Evolutionary conservation across 148 eudicot genomes (phyloP), one percentile per base, ranked within the genome.

Genomic region (Rhododendron henanense): DNA sequence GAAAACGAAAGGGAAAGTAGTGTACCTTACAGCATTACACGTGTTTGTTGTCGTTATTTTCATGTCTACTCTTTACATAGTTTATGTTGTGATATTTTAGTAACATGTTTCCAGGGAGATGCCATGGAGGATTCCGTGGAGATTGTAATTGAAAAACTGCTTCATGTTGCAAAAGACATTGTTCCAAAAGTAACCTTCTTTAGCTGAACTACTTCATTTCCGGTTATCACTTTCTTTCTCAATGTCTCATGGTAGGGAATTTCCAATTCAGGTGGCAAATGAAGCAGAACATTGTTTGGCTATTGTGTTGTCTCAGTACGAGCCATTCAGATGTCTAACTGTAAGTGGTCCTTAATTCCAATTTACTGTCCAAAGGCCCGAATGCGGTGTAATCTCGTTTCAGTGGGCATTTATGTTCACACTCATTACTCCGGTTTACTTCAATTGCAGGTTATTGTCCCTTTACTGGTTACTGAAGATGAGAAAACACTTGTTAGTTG

Each of bases 91-190:
- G 76, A 78, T n/a, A 39, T 74, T 69, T 48, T 73, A 69, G 23
- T 78, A 47, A 61, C 23, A 19, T 83, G 33, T 82, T 81, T 87
- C 79, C 95, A 97, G 99, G 94, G 90, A 89, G 93, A 90, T 84
- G 85, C 92, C 59, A 94, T 97, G 94, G 99, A 95, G 88, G 99
- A 97, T 81, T 94, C 99, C 77, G 86, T 97, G 47, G 99, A 97
- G 90, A 92, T 97, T 91, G 93, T 97, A 67, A 95, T 97, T 79
- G 98, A 95, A 90, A 97, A 94, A 88, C 88, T 97, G 88, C 98
- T 97, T 86, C 89, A 93, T 87, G 92, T 88, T 81, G 89, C 96
- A 21, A 95, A 94, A 87, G 98, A 94, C 87, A 86, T 87, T 79
- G 84, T 84, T 82, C 91, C 91, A 53, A 94, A 95, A 91, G 99